Evolutionary conservation across 2,329 filamentous ascomycete genomes (phyloP).

Genomic region (Ceratocystiopsis sp.): DNA sequence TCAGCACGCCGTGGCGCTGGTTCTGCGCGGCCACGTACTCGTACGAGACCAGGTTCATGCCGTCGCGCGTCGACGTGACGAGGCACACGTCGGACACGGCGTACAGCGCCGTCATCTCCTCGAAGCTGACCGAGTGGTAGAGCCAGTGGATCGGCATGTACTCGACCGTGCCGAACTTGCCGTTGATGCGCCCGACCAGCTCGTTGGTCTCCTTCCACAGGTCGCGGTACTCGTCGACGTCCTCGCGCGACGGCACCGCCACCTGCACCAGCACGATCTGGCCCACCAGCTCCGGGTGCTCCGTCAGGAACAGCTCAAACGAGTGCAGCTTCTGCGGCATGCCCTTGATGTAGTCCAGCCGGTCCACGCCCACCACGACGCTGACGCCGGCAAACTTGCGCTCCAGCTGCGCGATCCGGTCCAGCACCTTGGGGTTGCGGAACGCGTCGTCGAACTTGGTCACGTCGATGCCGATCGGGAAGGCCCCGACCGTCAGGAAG

Average conservation of each 20-base stretch:
- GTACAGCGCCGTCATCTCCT: slow-evolving; percentile 87
- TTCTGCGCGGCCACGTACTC: slow-evolving; percentile 94
- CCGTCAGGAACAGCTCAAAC: slow-evolving; percentile 87
- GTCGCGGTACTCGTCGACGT: slow-evolving; percentile 97
- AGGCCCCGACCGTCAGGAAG: slow-evolving; percentile 81
- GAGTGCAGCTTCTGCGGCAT: slow-evolving; percentile 96
- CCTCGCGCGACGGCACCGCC: slow-evolving; percentile 82
- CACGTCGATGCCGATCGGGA: slow-evolving; percentile 94
- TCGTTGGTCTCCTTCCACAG: slow-evolving; percentile 91
- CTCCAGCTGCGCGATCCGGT: slow-evolving; percentile 68
- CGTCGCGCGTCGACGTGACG: slow-evolving; percentile 88
- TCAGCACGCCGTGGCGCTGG: slow-evolving; percentile 80
- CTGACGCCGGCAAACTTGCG: slow-evolving; percentile 93
- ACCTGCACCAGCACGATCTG: slow-evolving; percentile 95
- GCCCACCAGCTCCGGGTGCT: slow-evolving; percentile 95
- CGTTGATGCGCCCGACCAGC: slow-evolving; percentile 90
- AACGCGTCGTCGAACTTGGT: slow-evolving; percentile 89
- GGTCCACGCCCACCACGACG: slow-evolving; percentile 90
- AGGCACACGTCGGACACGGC: slow-evolving; percentile 83
- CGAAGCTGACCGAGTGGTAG: slow-evolving; percentile 88
- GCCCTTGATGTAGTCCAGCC: slow-evolving; percentile 96
- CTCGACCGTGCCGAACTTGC: slow-evolving; percentile 89
- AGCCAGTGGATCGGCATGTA: slow-evolving; percentile 99
- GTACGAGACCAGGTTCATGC: slow-evolving; percentile 97
- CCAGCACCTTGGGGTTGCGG: slow-evolving; percentile 68